These are phyloP conservation scores for Chionographis japonica DNA, from an alignment of 106 monocot genomes.

Conservation along the genomic window DNA sequence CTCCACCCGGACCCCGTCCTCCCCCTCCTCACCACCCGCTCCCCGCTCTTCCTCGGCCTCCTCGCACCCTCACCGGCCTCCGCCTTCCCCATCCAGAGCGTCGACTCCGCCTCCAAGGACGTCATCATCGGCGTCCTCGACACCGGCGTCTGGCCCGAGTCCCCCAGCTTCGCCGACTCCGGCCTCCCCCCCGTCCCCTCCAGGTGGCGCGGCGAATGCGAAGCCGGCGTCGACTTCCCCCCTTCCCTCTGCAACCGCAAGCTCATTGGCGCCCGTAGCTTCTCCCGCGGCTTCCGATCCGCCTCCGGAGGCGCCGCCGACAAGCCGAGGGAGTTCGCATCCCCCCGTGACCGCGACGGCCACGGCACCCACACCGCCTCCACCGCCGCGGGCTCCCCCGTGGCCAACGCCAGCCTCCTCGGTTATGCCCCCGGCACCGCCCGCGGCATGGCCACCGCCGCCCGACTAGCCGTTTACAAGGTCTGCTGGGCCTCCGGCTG, in stretches of 20 bases:
- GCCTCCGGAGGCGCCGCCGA: not conserved
- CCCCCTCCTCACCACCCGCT: conserved; percentile 35
- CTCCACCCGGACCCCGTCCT: conserved; percentile 23
- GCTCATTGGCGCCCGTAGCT: conserved; percentile 37
- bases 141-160: conserved; percentile 46
- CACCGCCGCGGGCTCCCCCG: conserved; percentile 34
- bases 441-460: conserved; percentile 35
- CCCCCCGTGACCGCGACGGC: conserved; percentile 32
- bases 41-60: conserved; percentile 40
- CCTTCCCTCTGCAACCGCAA: conserved; percentile 36
- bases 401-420: conserved; percentile 33
- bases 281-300: conserved; percentile 40
- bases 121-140: conserved; percentile 36
- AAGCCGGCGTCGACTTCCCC: conserved; percentile 43
- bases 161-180: conserved; percentile 18
- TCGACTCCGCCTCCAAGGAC: conserved; percentile 23
- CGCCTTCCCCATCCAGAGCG: not conserved
- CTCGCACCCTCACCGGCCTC: conserved; percentile 4
- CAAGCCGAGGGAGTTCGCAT: conserved; percentile 16
- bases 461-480: conserved; percentile 47
- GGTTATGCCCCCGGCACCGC: conserved; percentile 45
- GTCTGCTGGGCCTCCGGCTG: conserved; percentile 38
- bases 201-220: conserved; percentile 35
- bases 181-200: conserved; percentile 26
- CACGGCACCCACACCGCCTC: conserved; percentile 49